phyloP scores from a whole-genome alignment of 2,329 filamentous ascomycete genomes.

The Podosphaera leucotricha region DNA sequence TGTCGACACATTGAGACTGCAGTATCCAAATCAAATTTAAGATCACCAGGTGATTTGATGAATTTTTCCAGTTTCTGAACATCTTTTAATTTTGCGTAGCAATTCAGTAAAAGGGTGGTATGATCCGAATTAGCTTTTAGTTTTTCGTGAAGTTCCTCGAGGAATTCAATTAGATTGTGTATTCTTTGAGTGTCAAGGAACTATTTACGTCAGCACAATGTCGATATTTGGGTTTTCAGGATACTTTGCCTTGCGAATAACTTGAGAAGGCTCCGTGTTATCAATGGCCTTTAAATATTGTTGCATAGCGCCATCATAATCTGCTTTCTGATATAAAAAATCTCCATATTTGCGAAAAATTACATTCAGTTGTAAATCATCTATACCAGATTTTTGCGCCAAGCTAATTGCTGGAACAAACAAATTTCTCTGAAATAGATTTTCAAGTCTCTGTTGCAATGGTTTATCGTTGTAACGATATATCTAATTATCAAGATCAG shows the following conservation, averaged over 20 bases:
- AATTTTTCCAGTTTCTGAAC: conserved; percentile 90
- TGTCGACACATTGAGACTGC: conserved; percentile 95
- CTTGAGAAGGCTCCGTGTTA: conserved; percentile 84
- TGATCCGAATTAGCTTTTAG: conserved; percentile 85
- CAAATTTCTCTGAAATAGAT: conserved; percentile 81
- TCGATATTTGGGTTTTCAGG: not conserved
- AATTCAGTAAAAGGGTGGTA: conserved; percentile 82
- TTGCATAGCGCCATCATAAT: conserved; percentile 97
- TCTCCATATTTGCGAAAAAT: conserved; percentile 92
- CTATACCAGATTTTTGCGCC: conserved; percentile 70
- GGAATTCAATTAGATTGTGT: conserved; percentile 88
- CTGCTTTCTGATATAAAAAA: conserved; percentile 78
- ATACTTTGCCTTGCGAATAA: conserved; percentile 62
- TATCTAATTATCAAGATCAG: conserved; percentile 32
- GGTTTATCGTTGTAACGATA: conserved; percentile 77
- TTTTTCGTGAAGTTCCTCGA: conserved; percentile 89
- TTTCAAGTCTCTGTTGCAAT: conserved; percentile 73
- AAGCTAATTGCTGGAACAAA: conserved; percentile 81
- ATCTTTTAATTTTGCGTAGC: conserved; percentile 94
- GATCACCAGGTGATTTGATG: conserved; percentile 80
- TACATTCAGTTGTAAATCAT: conserved; percentile 58
- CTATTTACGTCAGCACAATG: conserved; percentile 21
- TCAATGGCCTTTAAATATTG: conserved; percentile 94
- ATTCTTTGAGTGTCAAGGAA: conserved; percentile 94
- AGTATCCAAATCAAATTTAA: conserved; percentile 92